Base-by-base conservation (phyloP, 139 green algal species). In the Asterochloris sp. region DNA sequence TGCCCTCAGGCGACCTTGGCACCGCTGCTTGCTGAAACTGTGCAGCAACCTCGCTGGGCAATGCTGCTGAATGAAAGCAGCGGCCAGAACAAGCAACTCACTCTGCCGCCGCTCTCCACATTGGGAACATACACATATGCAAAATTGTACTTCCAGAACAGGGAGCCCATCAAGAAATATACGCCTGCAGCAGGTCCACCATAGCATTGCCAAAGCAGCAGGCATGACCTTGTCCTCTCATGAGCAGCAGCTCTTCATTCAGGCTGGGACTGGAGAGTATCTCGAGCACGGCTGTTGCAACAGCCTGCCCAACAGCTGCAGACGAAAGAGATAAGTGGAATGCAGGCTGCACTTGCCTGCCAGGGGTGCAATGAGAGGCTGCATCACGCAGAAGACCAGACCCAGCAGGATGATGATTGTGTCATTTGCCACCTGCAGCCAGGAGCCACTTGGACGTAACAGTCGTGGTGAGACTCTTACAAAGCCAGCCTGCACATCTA, bases 341-440 rank as follows among this genome's bases (percentile, higher is more conserved):
- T n/a, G n/a, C 10, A 84, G n/a, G 62, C 95, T 94, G 88, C 95
- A 96, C n/a, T 87, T 78, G 26, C 94, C 82, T 14, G 80, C 84
- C 29, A 92, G 85, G 47, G 89, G 90, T 8, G 87, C 79, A 54
- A 97, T 90, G 82, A 97, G 85, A 13, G 94, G 94, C 82, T 94
- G 93, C 62, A 97, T 91, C 78, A 83, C 86, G 76, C 84, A 90
- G 85, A 92, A 97, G 11, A 86, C 86, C 54, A 94, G 74, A 9
- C 90, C 92, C 80, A 95, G 86, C 66, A 96, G 83, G 19, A 96
- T 78, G 28, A 79, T 80, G 6, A 96, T 88, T 75, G 85, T 91
- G 88, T 95, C 86, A 71, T 90, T 78, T 23, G 92, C 85, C 16
- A 93, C 69, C 24, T 86, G 67, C 61, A 82, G 26, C 61, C 13